Conservation (phyloP, 2,329 filamentous ascomycete species). For the Colletotrichum eleusines region DNA sequence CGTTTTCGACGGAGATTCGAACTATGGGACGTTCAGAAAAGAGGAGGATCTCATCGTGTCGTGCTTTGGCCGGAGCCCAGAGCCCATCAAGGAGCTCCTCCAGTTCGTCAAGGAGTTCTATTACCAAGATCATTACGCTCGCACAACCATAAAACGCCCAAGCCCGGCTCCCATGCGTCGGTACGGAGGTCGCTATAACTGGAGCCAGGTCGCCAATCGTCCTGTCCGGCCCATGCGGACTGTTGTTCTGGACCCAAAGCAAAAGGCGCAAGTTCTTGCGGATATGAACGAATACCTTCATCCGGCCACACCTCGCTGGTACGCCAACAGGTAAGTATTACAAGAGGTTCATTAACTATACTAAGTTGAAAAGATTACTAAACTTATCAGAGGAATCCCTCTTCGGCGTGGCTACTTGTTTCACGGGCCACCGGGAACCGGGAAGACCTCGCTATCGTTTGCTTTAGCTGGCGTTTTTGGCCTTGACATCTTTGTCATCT, state of each 20-base stretch:
- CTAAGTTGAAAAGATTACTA: no score
- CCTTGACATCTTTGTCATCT: conserved; percentile 75
- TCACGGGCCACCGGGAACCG: conserved; percentile 79
- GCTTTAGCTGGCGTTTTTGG: conserved; percentile 75
- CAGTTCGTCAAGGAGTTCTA: conserved; percentile 65
- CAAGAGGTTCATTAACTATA: no score
- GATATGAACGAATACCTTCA: conserved; percentile 86
- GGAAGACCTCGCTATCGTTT: conserved; percentile 77
- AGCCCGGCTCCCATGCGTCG: conserved; percentile 38
- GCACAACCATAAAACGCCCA: conserved; percentile 68
- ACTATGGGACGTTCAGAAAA: conserved; percentile 59
- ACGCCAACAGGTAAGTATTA: conserved; percentile 67
- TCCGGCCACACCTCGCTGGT: conserved; percentile 77
- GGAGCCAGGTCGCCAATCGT: conserved; percentile 70
- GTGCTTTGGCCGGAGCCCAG: conserved; percentile 64
- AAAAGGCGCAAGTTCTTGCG: conserved; percentile 74
- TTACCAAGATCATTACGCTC: conserved; percentile 63
- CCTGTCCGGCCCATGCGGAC: conserved; percentile 80
- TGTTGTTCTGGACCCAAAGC: conserved; percentile 76
- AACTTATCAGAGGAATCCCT: conserved; percentile 68
- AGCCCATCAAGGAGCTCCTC: conserved; percentile 68
- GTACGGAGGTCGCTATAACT: conserved; percentile 56
- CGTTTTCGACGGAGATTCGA: conserved; percentile 52
- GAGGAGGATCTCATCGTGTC: conserved; percentile 66
- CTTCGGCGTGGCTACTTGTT: conserved; percentile 84